Evolutionary conservation across 306 rosid genomes (phyloP).

Genomic region (Begonia masoniana): DNA sequence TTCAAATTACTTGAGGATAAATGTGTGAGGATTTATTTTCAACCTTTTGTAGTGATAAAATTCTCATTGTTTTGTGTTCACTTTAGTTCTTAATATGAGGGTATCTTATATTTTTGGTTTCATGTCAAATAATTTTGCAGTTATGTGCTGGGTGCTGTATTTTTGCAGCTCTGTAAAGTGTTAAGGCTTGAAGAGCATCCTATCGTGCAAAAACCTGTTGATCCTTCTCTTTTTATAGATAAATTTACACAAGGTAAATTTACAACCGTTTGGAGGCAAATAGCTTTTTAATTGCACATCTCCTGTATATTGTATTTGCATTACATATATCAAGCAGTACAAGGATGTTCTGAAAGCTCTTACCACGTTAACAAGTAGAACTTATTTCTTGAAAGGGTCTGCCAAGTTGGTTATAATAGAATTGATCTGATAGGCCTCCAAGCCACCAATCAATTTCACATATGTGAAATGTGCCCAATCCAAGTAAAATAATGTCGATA

Average conservation of each 20-base stretch:
- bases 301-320: too few species aligned
- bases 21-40: conserved; percentile 45
- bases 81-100: conserved; percentile 1
- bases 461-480: too few species aligned
- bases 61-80: conserved; percentile 1
- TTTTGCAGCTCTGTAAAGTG: conserved; percentile 71
- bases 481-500: too few species aligned
- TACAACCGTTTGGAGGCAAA: too few species aligned
- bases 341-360: too few species aligned
- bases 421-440: too few species aligned
- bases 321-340: too few species aligned
- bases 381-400: too few species aligned
- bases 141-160: conserved; percentile 62
- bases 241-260: conserved; percentile 54
- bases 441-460: too few species aligned
- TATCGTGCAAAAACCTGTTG: conserved; percentile 56
- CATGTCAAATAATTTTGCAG: conserved; percentile 27
- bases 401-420: too few species aligned
- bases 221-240: conserved; percentile 65
- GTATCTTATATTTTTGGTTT: conserved; percentile 3
- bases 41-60: not conserved
- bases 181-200: conserved; percentile 57
- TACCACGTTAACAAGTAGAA: too few species aligned
- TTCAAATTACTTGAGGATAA: conserved; percentile 42
- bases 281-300: too few species aligned